Base-by-base conservation (phyloP, 108 stramenopile genomes). In the Skeletonema potamos region DNA sequence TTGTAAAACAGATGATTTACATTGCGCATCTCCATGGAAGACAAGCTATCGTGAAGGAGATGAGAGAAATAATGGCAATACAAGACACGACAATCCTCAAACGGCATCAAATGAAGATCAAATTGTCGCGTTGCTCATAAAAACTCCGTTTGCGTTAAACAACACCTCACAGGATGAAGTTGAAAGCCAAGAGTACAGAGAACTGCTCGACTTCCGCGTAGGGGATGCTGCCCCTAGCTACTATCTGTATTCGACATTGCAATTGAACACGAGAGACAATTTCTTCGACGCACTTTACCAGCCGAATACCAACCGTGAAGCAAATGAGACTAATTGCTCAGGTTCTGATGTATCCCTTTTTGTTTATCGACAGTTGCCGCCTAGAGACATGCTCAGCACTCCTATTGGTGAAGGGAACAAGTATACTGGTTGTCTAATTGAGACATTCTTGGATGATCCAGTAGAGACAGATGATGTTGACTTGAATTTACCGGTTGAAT, bases 381-480 rank as follows among this genome's bases (percentile, higher is more conserved):
- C 66, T 17, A 68, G 72, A 22, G 66, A 73, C 20, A 11, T 58
- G 20, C 72, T 73, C 8, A 28, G 20, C 7, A 43, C 17, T 32
- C 20, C n/a, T 8, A 4, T 1, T 29, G 18, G 15, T 36, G 72
- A 58, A 26, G 27, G 30, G 22, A 33, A 4, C 29, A 59, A 58
- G 8, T 58, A 63, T 70, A 26, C 27, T 33, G 92, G 92, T 41
- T 89, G 88, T 68, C 43, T 93, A 22, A 85, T 85, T 86, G 89
- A 93, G 76, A 73, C 69, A 30, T 74, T 57, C 36, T 20, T 68
- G 27, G 71, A 70, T 48, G 26, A 66, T 12, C 26, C 27, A 62
- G 26, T 57, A 43, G 66, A 34, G 27, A 54, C 72, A 4, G 33
- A 67, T 26, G 62, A 70, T 18, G 61, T 12, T 18, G 66, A 72